Percentiles rank a stretch among this genome's conserved stretches.
Conservation (phyloP, 805 yeast genomes). For the Ascoidea tarda region DNA sequence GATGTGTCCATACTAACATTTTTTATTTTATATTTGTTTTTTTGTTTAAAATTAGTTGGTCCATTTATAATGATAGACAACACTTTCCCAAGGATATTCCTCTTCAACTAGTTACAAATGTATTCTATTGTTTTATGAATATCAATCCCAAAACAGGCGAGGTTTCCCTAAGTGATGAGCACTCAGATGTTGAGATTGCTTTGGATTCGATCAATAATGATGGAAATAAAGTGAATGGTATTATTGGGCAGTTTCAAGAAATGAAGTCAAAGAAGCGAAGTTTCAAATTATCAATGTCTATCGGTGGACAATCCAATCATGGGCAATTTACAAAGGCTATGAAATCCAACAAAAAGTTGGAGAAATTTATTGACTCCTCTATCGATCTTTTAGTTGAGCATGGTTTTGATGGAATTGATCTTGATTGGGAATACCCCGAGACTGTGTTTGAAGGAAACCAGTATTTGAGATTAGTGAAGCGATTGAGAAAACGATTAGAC, state of each 20-base stretch:
- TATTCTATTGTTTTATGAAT: conserved; percentile 67
- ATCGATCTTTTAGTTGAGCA: conserved; percentile 31
- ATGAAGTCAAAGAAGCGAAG: conserved; percentile 27
- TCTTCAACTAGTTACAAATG: conserved; percentile 37
- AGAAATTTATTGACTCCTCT: conserved; percentile 34
- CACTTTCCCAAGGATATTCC: conserved; percentile 55
- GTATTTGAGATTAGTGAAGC: conserved; percentile 28
- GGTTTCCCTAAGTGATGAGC: conserved; percentile 40
- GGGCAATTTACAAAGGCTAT: conserved; percentile 32
- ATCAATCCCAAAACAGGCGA: conserved; percentile 40
- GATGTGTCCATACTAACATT: no score
- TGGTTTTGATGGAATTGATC: conserved; percentile 81
- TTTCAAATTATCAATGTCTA: conserved; percentile 50
- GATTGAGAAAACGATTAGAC: conserved; percentile 26
- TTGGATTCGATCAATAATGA: conserved; percentile 2
- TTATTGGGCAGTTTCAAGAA: conserved; percentile 32
- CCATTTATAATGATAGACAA: conserved; percentile 43
- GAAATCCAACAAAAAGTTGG: conserved; percentile 22
- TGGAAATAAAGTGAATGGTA: conserved; percentile 23
- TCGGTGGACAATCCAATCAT: conserved; percentile 70
- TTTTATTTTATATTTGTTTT: no score
- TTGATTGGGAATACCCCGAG: conserved; percentile 90
- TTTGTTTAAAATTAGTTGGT: conserved; percentile 26
- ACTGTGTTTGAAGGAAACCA: conserved; percentile 27
- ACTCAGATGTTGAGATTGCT: conserved; percentile 43